phyloP scores from a whole-genome alignment of 116 monocot genomes.

The Posidonia oceanica region DNA sequence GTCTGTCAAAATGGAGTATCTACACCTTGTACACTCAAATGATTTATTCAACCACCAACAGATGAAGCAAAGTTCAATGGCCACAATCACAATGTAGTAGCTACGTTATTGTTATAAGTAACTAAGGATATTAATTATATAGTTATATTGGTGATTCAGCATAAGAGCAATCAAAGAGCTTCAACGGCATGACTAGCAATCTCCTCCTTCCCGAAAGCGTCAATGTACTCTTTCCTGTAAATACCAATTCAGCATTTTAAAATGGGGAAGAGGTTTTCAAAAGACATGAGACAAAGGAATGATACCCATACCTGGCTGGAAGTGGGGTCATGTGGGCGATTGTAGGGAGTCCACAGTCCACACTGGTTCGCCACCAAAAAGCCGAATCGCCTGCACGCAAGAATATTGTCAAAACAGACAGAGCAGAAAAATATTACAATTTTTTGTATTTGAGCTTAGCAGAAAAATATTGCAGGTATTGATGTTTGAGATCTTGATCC shows the following conservation, averaged over 20 bases:
- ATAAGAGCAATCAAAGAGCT: not conserved
- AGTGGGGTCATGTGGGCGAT: slow-evolving; percentile 77
- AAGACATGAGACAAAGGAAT: not conserved
- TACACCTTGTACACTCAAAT: too few species aligned
- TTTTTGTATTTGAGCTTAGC: too few species aligned
- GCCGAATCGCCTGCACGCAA: slow-evolving; percentile 47
- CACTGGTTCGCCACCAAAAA: slow-evolving; percentile 75
- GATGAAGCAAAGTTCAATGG: too few species aligned
- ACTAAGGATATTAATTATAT: too few species aligned
- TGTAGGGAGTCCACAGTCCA: slow-evolving; percentile 86
- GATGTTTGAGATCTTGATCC: too few species aligned
- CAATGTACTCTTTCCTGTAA: slow-evolving; percentile 8
- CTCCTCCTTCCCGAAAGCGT: not conserved
- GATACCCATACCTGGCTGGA: slow-evolving; percentile 31
- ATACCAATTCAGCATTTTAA: not conserved
- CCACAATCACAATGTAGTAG: too few species aligned
- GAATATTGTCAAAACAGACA: not conserved
- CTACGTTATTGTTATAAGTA: too few species aligned
- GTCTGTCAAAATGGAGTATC: too few species aligned
- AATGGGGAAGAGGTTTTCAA: not conserved
- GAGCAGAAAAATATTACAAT: not conserved
- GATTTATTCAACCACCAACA: too few species aligned
- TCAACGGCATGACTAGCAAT: not conserved
- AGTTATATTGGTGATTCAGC: too few species aligned
- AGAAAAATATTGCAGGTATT: too few species aligned